Evolutionary conservation across 2,329 filamentous ascomycete species (phyloP).

Genomic region (Fusarium miscanthi): DNA sequence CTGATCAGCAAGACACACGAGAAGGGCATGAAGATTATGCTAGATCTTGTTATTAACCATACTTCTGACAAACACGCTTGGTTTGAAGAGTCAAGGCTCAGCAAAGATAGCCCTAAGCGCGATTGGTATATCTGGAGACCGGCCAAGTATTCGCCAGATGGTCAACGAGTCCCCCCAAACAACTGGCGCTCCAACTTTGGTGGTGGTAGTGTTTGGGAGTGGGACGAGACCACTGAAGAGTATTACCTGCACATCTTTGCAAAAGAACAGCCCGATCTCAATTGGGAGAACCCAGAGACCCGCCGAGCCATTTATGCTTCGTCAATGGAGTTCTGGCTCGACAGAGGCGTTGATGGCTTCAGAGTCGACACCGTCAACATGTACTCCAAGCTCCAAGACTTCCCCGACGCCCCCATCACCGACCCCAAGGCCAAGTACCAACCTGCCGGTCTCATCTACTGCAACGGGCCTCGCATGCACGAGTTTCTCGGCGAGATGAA

Average conservation of each 20-base stretch:
- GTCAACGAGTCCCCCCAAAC: slow-evolving; percentile 75
- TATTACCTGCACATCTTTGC: slow-evolving; percentile 84
- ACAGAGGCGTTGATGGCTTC: slow-evolving; percentile 78
- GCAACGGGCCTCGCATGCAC: slow-evolving; percentile 75
- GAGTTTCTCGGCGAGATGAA: slow-evolving; percentile 77
- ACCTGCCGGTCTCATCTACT: slow-evolving; percentile 66
- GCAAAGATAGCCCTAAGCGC: slow-evolving; percentile 35
- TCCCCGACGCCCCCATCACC: slow-evolving; percentile 68
- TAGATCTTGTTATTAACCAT: slow-evolving; percentile 43
- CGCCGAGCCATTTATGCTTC: slow-evolving; percentile 76
- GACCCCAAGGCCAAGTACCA: slow-evolving; percentile 61
- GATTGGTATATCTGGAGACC: slow-evolving; percentile 75
- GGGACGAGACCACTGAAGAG: slow-evolving; percentile 76
- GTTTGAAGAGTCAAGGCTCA: slow-evolving; percentile 38
- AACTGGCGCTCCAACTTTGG: slow-evolving; percentile 77
- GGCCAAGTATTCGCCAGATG: slow-evolving; percentile 61
- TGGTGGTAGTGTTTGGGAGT: slow-evolving; percentile 73
- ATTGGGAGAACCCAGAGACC: slow-evolving; percentile 79
- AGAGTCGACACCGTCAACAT: slow-evolving; percentile 81
- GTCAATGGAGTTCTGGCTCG: slow-evolving; percentile 82
- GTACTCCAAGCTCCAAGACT: slow-evolving; percentile 71
- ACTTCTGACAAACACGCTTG: slow-evolving; percentile 43
- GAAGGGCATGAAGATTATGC: slow-evolving; percentile 40
- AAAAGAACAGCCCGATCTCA: slow-evolving; percentile 83
- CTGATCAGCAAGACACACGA: slow-evolving; percentile 40